These are phyloP conservation scores for Lichtheimia ornata DNA, from an alignment of 371 early-diverging fungal species.

Conservation along the genomic window DNA sequence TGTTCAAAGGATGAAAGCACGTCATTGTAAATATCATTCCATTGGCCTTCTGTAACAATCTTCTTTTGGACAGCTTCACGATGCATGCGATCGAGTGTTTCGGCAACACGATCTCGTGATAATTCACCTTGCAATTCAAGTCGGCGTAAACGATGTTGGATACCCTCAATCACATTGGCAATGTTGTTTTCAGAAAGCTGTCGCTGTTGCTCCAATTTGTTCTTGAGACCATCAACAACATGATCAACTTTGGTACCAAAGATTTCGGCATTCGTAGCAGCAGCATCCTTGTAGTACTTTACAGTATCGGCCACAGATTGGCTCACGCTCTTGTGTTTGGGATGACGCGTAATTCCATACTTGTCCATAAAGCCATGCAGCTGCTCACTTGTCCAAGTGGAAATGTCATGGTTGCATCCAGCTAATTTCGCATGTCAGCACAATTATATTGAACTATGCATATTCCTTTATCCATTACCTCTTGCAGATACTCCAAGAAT, in stretches of 20 bases:
- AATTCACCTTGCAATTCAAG: slow-evolving; percentile 42
- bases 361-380: slow-evolving; percentile 31
- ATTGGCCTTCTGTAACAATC: slow-evolving; percentile 35
- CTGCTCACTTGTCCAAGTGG: slow-evolving; percentile 37
- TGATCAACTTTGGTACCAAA: slow-evolving; percentile 36
- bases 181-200: slow-evolving; percentile 24
- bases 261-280: slow-evolving; percentile 25
- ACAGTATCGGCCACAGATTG: slow-evolving; percentile 25
- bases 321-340: slow-evolving; percentile 14
- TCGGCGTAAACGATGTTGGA: slow-evolving; percentile 37
- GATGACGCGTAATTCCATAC: slow-evolving; percentile 37
- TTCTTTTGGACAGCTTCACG: slow-evolving; percentile 36
- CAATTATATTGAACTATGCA: background rate
- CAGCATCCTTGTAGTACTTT: slow-evolving; percentile 38
- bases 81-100: slow-evolving; percentile 30
- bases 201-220: slow-evolving; percentile 33
- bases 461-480: slow-evolving; percentile 1
- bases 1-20: slow-evolving; percentile 24
- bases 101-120: slow-evolving; percentile 37
- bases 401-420: slow-evolving; percentile 17
- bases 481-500: slow-evolving; percentile 4
- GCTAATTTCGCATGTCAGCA: background rate
- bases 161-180: slow-evolving; percentile 20
- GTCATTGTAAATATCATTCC: slow-evolving; percentile 38
- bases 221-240: slow-evolving; percentile 31